Base-by-base conservation (phyloP, 1,139 yeast genomes). In the Lodderomyces theae region DNA sequence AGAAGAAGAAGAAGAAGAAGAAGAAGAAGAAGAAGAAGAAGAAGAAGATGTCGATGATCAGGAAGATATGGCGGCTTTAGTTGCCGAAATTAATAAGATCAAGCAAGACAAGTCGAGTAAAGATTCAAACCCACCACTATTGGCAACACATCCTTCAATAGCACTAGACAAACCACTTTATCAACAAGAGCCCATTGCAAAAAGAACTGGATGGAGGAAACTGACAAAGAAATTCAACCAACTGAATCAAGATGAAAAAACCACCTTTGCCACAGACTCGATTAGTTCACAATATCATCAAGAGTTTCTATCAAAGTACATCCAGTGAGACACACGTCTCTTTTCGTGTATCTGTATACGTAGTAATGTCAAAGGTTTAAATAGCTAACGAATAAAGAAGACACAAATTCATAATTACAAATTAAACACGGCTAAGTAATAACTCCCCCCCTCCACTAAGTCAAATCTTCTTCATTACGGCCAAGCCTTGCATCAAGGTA, bases 271-370 rank as follows among this genome's bases (percentile, higher is more conserved):
- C 16, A 86, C 84, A 46, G 86, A 86, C 52, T 67, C 86, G 45
- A 58, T 84, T 17, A 68, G 80, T 40, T 83, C 92, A 4, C 83
- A 82, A 17, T 79, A 77, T 50, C 96, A 89, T 57, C 72, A 78
- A 48, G 74, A 79, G 46, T 88, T 89, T 54, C 63, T 89, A 63
- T 72, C 80, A 43, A 82, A 80, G 52, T 85, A 79, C 53, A 67
- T 87, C 12, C 69, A 70, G 47, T 82, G 56, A 56, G 11, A 25
- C 12, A n/a, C 3, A 25, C 16, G 18, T 28, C 13, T 28, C 13
- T 28, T 9, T 28, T 15, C 8, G 13, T 15, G 3, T 28, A 23
- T 16, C 5, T 19, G 5, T 19, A 5, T 19, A n/a, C n/a, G n/a
- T n/a, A n/a, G n/a, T n/a, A n/a, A 19, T 19, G 5, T 19, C 8